These are phyloP conservation scores for Silene conica DNA, from an alignment of 148 eudicot species.

Conservation along the genomic window DNA sequence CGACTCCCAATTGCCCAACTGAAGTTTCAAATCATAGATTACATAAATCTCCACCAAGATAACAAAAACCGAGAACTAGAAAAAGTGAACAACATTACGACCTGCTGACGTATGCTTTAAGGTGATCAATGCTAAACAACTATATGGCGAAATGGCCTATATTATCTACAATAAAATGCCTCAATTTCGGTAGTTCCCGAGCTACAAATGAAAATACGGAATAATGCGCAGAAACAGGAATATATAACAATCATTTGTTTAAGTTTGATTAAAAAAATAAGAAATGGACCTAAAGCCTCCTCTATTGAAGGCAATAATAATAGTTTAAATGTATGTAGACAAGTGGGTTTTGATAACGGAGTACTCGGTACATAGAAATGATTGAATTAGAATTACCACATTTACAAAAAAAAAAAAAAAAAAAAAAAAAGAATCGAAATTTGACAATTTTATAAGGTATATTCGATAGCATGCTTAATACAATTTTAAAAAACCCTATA, in stretches of 20 bases:
- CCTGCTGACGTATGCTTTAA: background rate
- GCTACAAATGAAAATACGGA: background rate
- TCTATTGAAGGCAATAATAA: background rate
- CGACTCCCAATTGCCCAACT: conserved; percentile 19
- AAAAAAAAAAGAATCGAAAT: too few relatives aligned
- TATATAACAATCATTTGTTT: too few relatives aligned
- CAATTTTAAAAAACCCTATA: background rate
- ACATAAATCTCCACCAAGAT: background rate
- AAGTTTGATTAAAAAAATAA: too few relatives aligned
- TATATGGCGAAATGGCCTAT: background rate
- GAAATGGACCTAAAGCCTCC: too few relatives aligned
- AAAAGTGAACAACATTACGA: background rate
- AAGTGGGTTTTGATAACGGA: background rate
- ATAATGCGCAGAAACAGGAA: too few relatives aligned
- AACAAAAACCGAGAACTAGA: background rate
- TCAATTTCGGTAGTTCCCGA: background rate
- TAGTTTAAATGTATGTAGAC: background rate
- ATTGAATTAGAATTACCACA: too few relatives aligned
- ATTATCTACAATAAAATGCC: background rate
- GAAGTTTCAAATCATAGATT: conserved; percentile 14
- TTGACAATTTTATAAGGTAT: too few relatives aligned
- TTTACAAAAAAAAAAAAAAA: too few relatives aligned
- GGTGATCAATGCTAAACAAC: background rate
- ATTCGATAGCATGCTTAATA: background rate
- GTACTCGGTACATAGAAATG: background rate